These are phyloP conservation scores for Nasturtium officinale DNA, from an alignment of 345 rosid species.

Conservation along the genomic window DNA sequence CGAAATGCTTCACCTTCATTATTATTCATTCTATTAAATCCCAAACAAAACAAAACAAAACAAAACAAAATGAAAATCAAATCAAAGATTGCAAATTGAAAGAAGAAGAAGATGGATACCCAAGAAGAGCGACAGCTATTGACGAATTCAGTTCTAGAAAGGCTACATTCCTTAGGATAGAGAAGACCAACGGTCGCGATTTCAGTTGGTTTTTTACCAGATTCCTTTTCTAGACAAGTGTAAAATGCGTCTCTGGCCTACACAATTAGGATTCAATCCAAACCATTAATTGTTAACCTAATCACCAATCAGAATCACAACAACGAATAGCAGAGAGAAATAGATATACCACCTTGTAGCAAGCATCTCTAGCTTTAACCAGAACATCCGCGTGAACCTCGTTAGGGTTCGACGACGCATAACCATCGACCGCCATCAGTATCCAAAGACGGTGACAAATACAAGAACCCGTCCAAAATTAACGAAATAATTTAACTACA, in stretches of 20 bases:
- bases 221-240: conserved; percentile 68
- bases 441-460: not conserved
- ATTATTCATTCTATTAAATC: not conserved
- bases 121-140: conserved; percentile 72
- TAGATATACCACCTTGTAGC: conserved; percentile 59
- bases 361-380: conserved; percentile 62
- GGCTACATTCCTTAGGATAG: conserved; percentile 69
- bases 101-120: conserved; percentile 44
- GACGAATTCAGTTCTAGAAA: conserved; percentile 54
- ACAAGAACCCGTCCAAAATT: not conserved
- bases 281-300: conserved; percentile 3
- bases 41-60: too few species aligned
- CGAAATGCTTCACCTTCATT: conserved; percentile 85
- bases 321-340: not conserved
- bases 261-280: not conserved
- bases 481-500: not conserved
- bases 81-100: not conserved
- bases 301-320: not conserved
- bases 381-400: conserved; percentile 75
- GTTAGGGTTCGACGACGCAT: conserved; percentile 53
- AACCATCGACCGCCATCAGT: conserved; percentile 52
- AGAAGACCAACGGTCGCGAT: conserved; percentile 77
- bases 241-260: conserved; percentile 86
- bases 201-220: conserved; percentile 70
- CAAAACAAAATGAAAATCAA: not conserved